Conservation (phyloP, 1,139 yeast genomes). For the Yamadazyma sp. region DNA sequence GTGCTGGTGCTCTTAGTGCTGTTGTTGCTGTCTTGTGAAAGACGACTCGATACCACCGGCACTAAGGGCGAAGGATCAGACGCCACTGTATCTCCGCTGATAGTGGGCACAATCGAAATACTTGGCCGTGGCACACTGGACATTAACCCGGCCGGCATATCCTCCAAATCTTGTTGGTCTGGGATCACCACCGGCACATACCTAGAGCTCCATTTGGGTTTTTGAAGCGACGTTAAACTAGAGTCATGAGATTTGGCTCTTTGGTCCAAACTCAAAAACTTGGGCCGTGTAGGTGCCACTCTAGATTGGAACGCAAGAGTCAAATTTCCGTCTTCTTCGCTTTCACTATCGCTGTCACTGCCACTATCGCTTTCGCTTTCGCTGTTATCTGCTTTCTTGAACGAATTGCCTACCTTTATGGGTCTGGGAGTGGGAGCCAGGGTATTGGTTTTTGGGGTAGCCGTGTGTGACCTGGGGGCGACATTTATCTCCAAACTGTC, state of each 20-base stretch:
- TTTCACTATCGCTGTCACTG: constrained; percentile 27
- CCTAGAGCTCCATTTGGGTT: constrained; percentile 9
- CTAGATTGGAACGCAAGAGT: constrained; percentile 54
- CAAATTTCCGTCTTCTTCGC: constrained; percentile 49
- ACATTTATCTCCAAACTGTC: constrained; percentile 4
- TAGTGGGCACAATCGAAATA: constrained; percentile 16
- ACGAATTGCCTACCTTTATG: not conserved
- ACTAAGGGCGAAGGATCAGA: constrained; percentile 8
- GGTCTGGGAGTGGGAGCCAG: too few species aligned
- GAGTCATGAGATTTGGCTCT: constrained; percentile 49
- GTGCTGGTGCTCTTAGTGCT: not conserved
- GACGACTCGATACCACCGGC: not conserved
- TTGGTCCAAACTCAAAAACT: constrained; percentile 32
- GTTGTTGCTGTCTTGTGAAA: not conserved
- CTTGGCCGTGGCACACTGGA: constrained; percentile 24
- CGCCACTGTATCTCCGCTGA: not conserved
- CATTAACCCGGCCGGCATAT: constrained; percentile 43
- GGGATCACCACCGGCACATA: constrained; percentile 12
- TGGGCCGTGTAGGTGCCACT: constrained; percentile 37
- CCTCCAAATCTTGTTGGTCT: constrained; percentile 40
- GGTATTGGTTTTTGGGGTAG: too few species aligned
- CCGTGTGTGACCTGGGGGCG: not conserved
- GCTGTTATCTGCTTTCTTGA: not conserved
- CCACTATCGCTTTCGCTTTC: constrained; percentile 19
- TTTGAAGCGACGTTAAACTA: constrained; percentile 24